Evolutionary conservation across 495 filamentous ascomycete genomes (phyloP).

Genomic region (Lophiotrema nucula): DNA sequence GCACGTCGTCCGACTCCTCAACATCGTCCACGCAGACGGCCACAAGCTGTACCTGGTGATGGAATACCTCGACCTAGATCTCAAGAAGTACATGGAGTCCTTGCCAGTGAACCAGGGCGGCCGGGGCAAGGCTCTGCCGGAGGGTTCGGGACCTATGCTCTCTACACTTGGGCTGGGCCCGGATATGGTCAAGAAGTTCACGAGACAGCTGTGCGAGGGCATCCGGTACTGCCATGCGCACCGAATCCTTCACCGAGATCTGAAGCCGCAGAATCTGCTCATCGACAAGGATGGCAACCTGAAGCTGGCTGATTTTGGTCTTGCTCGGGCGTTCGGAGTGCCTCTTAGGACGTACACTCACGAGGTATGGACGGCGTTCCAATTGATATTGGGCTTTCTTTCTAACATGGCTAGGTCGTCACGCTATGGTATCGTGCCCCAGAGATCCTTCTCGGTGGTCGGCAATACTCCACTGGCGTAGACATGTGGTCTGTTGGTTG

Average conservation of each 20-base stretch:
- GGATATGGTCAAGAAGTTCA: constrained; percentile 95
- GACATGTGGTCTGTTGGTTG: constrained; percentile 99
- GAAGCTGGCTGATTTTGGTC: constrained; percentile 95
- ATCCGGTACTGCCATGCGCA: constrained; percentile 96
- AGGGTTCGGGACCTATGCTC: constrained; percentile 66
- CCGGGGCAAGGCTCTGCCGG: constrained; percentile 81
- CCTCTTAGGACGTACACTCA: constrained; percentile 96
- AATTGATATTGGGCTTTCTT: too few species aligned
- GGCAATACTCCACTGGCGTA: constrained; percentile 96
- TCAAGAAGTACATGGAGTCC: constrained; percentile 99
- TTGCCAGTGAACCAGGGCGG: constrained; percentile 88
- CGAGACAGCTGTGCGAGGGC: constrained; percentile 88
- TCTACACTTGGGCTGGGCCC: constrained; percentile 76
- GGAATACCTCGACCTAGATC: constrained; percentile 95
- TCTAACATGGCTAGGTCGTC: constrained; percentile 86
- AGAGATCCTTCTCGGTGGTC: constrained; percentile 93
- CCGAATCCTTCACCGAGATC: constrained; percentile 87
- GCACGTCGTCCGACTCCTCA: constrained; percentile 94
- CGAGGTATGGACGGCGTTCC: constrained; percentile 56
- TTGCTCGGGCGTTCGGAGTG: constrained; percentile 94
- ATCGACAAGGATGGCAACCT: constrained; percentile 94
- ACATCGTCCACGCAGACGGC: constrained; percentile 97
- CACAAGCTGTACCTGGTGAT: constrained; percentile 99
- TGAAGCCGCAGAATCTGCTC: constrained; percentile 97
- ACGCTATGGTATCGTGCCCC: constrained; percentile 98